phyloP scores from a whole-genome alignment of 345 rosid species.

The Ceriops zippeliana region DNA sequence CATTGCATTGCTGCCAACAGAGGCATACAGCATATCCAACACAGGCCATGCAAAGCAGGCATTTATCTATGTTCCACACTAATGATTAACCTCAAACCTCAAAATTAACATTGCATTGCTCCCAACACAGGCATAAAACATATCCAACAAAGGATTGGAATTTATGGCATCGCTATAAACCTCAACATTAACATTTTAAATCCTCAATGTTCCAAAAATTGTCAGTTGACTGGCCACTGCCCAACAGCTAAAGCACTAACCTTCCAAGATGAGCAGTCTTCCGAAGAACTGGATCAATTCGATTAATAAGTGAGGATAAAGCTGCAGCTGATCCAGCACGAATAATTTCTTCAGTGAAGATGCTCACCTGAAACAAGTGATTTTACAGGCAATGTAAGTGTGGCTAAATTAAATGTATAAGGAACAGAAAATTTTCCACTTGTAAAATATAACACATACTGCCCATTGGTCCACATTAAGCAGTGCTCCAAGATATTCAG shows the following conservation, averaged over 20 bases:
- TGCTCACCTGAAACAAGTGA: conserved; percentile 50
- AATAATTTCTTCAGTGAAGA: conserved; percentile 93
- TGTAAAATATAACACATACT: conserved; percentile 47
- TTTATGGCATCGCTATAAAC: too few relatives aligned
- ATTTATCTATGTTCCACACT: too few relatives aligned
- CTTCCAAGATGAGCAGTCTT: conserved; percentile 93
- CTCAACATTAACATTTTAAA: neutral
- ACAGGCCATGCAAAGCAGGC: too few relatives aligned
- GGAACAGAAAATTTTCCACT: conserved; percentile 1
- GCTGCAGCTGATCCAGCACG: conserved; percentile 99
- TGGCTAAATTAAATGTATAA: neutral
- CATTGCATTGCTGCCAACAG: too few relatives aligned
- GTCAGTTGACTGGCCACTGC: neutral
- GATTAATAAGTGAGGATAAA: conserved; percentile 74
- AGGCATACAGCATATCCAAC: too few relatives aligned
- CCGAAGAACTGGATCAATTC: conserved; percentile 95
- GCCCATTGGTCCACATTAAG: conserved; percentile 85
- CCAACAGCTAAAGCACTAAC: conserved; percentile 36
- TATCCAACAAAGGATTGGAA: too few relatives aligned
- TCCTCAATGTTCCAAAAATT: neutral
- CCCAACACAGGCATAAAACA: too few relatives aligned
- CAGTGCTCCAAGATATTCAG: conserved; percentile 84
- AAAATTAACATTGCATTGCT: too few relatives aligned
- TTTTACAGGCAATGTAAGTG: conserved; percentile 6
- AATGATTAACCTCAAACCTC: too few relatives aligned